Evolutionary conservation across 495 filamentous ascomycete genomes (phyloP), one percentile per base, ranked within the genome.

Genomic region (Neurospora sp.): DNA sequence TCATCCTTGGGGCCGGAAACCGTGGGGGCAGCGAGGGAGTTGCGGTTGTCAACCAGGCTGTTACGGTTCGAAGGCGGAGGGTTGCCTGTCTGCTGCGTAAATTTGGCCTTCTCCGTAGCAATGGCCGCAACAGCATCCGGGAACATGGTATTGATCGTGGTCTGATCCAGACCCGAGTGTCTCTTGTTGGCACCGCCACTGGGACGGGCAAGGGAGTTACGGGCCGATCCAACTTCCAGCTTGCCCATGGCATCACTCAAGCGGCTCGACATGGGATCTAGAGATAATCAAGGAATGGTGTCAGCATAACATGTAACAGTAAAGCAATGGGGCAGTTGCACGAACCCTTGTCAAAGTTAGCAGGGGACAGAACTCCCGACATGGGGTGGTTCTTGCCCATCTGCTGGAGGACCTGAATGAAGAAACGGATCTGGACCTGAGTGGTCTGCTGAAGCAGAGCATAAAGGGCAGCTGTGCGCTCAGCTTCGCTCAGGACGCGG

Each of bases 341-440:
- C 86, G 72, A 83, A 96, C 94, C 95, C 85, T 98, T 98, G 80
- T 99, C 96, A 84, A 98, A 97, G 78, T 94, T 98, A 38, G 97
- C 93, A 13, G 96, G 96, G 28, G 96, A 98, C 42, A 99, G 86
- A 39, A 99, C 90, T 69, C 94, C 94, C 54, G 96, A 97, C 92
- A 98, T 97, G 34, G 96, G 96, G 82, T 98, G 96, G 76, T 90
- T 93, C 85, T 97, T 96, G 39, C 94, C 92, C 96, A 99, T 99
- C 81, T 98, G 95, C 85, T 98, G 93, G 77, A 99, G 84, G 39
- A 98, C 96, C 83, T 97, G 94, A 77, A 98, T 98, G 85, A 99
- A 99, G 86, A 99, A 99, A 69, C 96, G 92, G 75, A 98, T 97
- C 84, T 99, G 96, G 71, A 99, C 95, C 83, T 99, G 96, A 5